Conservation (phyloP, 2,329 filamentous ascomycete genomes). For the Diaporthe batatas region DNA sequence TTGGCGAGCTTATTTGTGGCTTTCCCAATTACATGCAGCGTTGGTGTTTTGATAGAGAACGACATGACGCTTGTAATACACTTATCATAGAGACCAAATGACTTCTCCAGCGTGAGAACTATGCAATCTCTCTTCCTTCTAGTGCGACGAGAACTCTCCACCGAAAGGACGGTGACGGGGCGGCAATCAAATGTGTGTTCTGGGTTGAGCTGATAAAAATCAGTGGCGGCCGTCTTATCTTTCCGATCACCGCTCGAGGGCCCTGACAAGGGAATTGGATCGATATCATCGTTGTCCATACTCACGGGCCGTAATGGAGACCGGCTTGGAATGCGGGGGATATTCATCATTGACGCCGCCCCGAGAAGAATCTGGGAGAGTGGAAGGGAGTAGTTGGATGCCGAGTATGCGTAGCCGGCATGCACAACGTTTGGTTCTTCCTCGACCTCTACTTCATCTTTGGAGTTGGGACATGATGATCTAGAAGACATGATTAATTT, state of each 20-base stretch:
- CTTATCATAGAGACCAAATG: slow-evolving; percentile 22
- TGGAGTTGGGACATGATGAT: slow-evolving; percentile 3
- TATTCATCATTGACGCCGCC: slow-evolving; percentile 11
- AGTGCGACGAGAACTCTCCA: slow-evolving; percentile 14
- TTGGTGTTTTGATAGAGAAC: slow-evolving; percentile 13
- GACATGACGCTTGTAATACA: slow-evolving; percentile 13
- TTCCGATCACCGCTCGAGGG: slow-evolving; percentile 15
- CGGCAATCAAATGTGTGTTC: slow-evolving; percentile 18
- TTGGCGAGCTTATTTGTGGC: slow-evolving; percentile 12
- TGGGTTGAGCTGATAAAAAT: slow-evolving; percentile 2
- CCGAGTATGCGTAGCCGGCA: slow-evolving; percentile 18
- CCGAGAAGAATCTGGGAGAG: slow-evolving; percentile 17
- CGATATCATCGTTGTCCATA: slow-evolving; percentile 8
- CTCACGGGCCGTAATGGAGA: slow-evolving; percentile 11
- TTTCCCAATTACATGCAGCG: slow-evolving; percentile 18
- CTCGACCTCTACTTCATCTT: slow-evolving; percentile 16
- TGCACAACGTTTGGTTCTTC: slow-evolving; percentile 15
- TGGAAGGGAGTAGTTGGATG: slow-evolving; percentile 10
- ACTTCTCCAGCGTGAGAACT: slow-evolving; percentile 15
- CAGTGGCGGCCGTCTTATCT: slow-evolving; percentile 5
- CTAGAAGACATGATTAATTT: slow-evolving; percentile 19
- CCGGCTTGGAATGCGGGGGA: slow-evolving; percentile 13
- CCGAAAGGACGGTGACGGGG: slow-evolving; percentile 9
- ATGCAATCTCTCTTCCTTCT: slow-evolving; percentile 12
- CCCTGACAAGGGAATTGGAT: not conserved